A percentile compares a stretch with the other conserved stretches of the same genome.
These are phyloP conservation scores for Lolium perenne DNA, from an alignment of 176 grass and related monocot species.

Conservation along the genomic window DNA sequence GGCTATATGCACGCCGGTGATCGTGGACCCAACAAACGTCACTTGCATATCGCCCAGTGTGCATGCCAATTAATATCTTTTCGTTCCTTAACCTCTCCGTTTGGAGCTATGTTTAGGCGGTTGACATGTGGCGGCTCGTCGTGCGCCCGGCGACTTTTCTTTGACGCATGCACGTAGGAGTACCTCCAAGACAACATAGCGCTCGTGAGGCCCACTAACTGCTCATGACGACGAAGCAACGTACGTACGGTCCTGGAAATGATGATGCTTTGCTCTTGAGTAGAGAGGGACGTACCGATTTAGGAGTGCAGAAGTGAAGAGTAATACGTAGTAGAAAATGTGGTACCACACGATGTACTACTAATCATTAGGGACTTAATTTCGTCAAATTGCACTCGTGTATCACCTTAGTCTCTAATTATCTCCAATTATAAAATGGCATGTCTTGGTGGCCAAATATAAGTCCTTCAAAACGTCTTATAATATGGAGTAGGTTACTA, in stretches of 20 bases:
- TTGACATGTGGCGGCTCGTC: constrained; percentile 38
- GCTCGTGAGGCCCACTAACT: constrained; percentile 25
- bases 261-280: too few species aligned
- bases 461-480: too few species aligned
- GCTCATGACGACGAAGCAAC: background rate
- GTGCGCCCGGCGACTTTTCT: background rate
- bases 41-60: background rate
- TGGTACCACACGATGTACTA: too few species aligned
- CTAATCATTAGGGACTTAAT: too few species aligned
- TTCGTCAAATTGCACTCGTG: too few species aligned
- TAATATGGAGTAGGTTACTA: too few species aligned
- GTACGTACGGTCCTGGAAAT: background rate
- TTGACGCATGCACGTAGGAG: background rate
- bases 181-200: background rate
- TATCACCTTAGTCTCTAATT: too few species aligned
- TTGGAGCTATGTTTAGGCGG: background rate
- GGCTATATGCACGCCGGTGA: constrained; percentile 33
- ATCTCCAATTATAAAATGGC: too few species aligned
- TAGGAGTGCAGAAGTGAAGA: too few species aligned
- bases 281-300: too few species aligned
- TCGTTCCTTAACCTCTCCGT: background rate
- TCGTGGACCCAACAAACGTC: constrained; percentile 40
- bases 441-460: too few species aligned
- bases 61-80: background rate
- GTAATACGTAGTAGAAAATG: too few species aligned